Conservation (phyloP, 2,329 filamentous ascomycete genomes). For the Monosporascus cannonballus region DNA sequence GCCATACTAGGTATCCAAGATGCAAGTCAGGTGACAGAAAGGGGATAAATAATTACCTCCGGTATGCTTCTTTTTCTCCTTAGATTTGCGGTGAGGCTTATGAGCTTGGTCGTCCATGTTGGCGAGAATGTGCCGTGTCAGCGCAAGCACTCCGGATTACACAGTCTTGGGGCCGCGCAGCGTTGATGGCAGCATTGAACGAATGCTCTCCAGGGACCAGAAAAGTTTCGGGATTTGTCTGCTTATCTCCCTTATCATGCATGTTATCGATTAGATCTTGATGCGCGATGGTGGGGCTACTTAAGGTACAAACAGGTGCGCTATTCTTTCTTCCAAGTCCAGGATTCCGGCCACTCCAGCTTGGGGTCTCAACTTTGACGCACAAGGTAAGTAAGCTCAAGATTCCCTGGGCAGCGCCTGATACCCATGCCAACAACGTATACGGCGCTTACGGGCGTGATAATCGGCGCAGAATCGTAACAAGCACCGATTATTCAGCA, state of each 20-base stretch:
- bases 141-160: constrained; percentile 2
- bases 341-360: too few relatives aligned
- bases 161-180: too few relatives aligned
- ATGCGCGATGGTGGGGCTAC: not conserved
- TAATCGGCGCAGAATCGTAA: too few relatives aligned
- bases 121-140: constrained; percentile 14
- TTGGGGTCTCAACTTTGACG: too few relatives aligned
- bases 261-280: not conserved
- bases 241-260: not conserved
- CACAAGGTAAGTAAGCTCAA: too few relatives aligned
- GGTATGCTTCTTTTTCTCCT: constrained; percentile 77
- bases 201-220: not conserved
- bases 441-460: too few relatives aligned
- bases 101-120: constrained; percentile 79
- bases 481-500: too few relatives aligned
- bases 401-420: too few relatives aligned
- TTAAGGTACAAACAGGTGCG: too few relatives aligned
- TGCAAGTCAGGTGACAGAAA: not conserved
- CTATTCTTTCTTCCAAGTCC: too few relatives aligned
- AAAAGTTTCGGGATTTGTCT: not conserved
- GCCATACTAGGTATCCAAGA: constrained; percentile 2
- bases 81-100: constrained; percentile 76
- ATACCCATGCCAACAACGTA: too few relatives aligned
- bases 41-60: constrained; percentile 41
- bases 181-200: not conserved